A percentile compares a stretch with the other conserved stretches of the same genome.
Evolutionary conservation across 108 stramenopile genomes (phyloP).

Genomic region (Bacterosira constricta): DNA sequence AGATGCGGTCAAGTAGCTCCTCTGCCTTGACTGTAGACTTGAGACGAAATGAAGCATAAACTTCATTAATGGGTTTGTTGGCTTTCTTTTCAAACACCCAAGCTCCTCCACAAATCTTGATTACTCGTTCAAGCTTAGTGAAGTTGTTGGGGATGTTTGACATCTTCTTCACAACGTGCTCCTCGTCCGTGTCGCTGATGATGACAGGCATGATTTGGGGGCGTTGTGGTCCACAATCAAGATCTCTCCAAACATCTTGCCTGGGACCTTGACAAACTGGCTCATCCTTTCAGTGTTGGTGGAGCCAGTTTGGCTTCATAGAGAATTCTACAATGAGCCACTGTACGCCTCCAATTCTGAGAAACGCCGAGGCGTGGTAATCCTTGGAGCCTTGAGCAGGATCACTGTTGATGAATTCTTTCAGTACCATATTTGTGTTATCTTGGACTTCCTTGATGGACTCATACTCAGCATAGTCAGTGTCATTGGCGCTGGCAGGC

Average conservation of each 20-base stretch:
- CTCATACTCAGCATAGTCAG: neutral
- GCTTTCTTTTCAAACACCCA: neutral
- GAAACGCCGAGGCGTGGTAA: no score
- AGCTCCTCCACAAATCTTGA: constrained; percentile 3
- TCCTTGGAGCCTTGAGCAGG: no score
- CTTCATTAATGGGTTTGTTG: neutral
- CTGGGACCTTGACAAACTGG: neutral
- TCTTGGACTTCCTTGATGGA: neutral
- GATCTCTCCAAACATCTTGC: neutral
- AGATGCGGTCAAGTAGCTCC: neutral
- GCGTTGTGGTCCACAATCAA: neutral
- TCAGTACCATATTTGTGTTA: neutral
- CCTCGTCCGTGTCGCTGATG: neutral
- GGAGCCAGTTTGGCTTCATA: neutral
- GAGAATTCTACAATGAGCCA: neutral
- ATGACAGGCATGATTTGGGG: neutral
- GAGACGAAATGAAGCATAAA: neutral
- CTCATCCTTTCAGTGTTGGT: neutral
- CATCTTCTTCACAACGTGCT: neutral
- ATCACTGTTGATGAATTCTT: neutral
- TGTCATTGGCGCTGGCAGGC: neutral
- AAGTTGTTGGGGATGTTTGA: neutral
- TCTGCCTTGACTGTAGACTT: neutral
- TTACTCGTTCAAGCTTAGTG: neutral
- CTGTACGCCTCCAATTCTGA: no score